Base-by-base conservation (phyloP, 345 rosid genomes). In the Abelmoschus esculentus region DNA sequence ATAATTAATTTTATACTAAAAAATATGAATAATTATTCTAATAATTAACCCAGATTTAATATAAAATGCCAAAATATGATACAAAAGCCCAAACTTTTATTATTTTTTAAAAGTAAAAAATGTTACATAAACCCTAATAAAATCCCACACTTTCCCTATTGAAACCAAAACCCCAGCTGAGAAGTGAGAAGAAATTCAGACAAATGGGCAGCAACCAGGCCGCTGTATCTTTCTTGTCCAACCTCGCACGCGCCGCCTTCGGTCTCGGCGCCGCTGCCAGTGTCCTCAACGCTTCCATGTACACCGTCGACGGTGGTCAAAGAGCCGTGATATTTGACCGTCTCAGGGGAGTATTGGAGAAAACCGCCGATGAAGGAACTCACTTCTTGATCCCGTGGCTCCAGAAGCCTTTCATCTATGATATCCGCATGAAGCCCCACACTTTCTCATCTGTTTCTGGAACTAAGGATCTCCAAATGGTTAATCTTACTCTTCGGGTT, bases 281-380 rank as follows among this genome's bases (percentile, higher is more conserved):
- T 32, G 83, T 80, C 49, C 54, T 86, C 34, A 90, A 81, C 65
- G 18, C 93, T 19, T 87, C 99, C 19, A 85, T 96, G 61, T 96
- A 86, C 86, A 92, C 96, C 14, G 99, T 95, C 50, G 99, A 95
- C 78, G 99, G 99, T 1, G 99, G 99, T 59, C 83, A 92, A 66
- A 84, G 98, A 62, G 99, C 98, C 13, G 99, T 96, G 50, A 79
- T 96, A 40, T 96, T 96, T 78, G 99, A 92, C 79, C 86, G 99
- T 54, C 77, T 92, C 77, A 87, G 91, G 3, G 99, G 99, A 56
- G 96, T 96, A 3, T 67, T 92, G 80, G 97, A 92, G 26, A 71
- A 83, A 55, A 89, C 96, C 0, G 70, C 90, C 5, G 86, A 96
- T 1, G 99, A 96, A 83, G 98, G 99, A 28, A 92, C 98, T 36